Evolutionary conservation across 192 early-diverging fungal genomes (phyloP), one percentile per base, ranked within the genome.

Genomic region (Rhizophagus prolifer): DNA sequence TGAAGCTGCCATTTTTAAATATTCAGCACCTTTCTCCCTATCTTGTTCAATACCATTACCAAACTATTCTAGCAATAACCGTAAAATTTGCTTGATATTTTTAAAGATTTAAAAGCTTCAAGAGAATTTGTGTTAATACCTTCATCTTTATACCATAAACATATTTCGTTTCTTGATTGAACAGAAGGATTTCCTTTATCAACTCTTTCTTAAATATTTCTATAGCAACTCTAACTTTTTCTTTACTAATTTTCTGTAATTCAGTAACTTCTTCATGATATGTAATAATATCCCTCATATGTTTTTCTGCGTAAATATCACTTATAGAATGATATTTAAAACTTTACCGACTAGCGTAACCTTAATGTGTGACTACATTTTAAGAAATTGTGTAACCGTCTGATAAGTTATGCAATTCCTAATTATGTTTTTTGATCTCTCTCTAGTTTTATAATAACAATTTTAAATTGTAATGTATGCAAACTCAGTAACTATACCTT

Each of bases 251-350:
- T 19, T 10, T 9, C 19, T 16, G 13, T 13, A 25, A 19, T 25
- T 75, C 60, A 13, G 61, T 61, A 10, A 64, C 8, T 25, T 23
- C 23, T 3, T 41, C 38, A 65, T 75, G 30, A 64, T 46, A 65
- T n/a, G 6, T 64, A 36, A 26, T 75, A 64, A 65, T 75, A 75
- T 1, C 74, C 74, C 23, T n/a, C n/a, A 25, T 64, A 21, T 75
- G 65, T 47, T 47, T 64, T n/a, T n/a, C n/a, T 14, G 74, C 74
- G 2, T 8, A 9, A 10, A 64, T 16, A 64, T 75, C 36, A 19
- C 14, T 61, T 25, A 25, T 2, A 7, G 61, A 34, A 14, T 75
- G 38, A 26, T 8, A 26, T 21, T 64, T 46, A 23, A 75, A 75
- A 41, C 13, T 30, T 46, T 75, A 14, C 23, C 25, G n/a, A n/a